These are phyloP conservation scores for Tulasnella sp. DNA, from an alignment of 768 basidiomycete species.

Conservation along the genomic window DNA sequence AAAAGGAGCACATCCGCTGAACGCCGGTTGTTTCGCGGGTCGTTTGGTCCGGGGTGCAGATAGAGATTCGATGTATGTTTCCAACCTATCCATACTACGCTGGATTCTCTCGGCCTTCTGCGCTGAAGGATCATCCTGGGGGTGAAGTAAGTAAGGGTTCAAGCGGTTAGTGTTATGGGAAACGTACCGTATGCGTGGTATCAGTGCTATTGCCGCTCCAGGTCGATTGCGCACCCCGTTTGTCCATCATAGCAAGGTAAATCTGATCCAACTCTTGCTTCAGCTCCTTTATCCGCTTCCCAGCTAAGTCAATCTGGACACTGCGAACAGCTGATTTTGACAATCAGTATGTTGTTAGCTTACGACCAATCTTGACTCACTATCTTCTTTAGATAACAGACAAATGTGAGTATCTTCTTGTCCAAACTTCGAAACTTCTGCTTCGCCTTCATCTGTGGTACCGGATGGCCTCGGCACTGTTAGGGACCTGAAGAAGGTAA, in stretches of 20 bases:
- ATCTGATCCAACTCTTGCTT: slow-evolving; percentile 16
- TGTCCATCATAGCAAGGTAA: too few relatives aligned
- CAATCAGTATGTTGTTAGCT: background rate
- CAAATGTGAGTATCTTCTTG: slow-evolving; percentile 73
- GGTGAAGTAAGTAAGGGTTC: too few relatives aligned
- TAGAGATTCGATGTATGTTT: slow-evolving; percentile 47
- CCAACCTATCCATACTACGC: slow-evolving; percentile 37
- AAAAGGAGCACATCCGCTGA: background rate
- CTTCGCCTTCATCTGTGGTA: slow-evolving; percentile 13
- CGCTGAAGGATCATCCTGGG: too few relatives aligned
- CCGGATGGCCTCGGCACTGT: background rate
- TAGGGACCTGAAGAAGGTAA: slow-evolving; percentile 55
- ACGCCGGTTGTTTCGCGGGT: too few relatives aligned
- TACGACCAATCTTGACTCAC: slow-evolving; percentile 31
- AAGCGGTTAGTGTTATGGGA: too few relatives aligned
- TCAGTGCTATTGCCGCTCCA: too few relatives aligned
- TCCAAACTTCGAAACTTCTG: slow-evolving; percentile 56
- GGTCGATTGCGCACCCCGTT: too few relatives aligned
- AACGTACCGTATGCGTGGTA: too few relatives aligned
- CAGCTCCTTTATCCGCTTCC: slow-evolving; percentile 42
- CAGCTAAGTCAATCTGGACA: slow-evolving; percentile 50
- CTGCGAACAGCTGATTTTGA: slow-evolving; percentile 42
- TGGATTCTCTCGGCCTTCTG: too few relatives aligned
- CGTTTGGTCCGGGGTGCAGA: slow-evolving; percentile 25
- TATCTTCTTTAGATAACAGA: slow-evolving; percentile 55